Evolutionary conservation across 139 green algal genomes (phyloP).

Genomic region (Picochlorum sp.): DNA sequence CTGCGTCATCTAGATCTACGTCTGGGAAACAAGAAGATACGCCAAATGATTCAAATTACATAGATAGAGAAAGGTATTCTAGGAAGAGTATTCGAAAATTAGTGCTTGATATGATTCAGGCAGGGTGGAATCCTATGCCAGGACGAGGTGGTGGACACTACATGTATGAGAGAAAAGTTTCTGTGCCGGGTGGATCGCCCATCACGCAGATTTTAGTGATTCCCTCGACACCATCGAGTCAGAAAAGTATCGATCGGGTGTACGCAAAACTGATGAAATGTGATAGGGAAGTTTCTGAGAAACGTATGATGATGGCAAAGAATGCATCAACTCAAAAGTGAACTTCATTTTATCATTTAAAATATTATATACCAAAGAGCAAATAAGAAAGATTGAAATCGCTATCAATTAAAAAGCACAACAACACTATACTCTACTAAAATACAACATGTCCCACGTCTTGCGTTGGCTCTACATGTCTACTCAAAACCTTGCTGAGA

Average conservation of each 20-base stretch:
- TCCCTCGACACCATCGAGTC: conserved; percentile 4
- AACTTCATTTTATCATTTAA: too few species aligned
- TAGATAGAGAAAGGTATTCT: conserved; percentile 2
- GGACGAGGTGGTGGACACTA: background rate
- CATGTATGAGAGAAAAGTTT: conserved; percentile 8
- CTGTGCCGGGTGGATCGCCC: background rate
- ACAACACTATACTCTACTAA: too few species aligned
- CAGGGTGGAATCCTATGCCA: background rate
- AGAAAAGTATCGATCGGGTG: conserved; percentile 2
- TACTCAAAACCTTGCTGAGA: too few species aligned
- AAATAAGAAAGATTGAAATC: too few species aligned
- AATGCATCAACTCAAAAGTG: too few species aligned
- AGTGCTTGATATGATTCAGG: conserved; percentile 4
- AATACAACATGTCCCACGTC: too few species aligned
- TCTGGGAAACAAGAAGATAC: too few species aligned
- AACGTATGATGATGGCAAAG: background rate
- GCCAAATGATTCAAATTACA: too few species aligned
- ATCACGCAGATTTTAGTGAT: conserved; percentile 2
- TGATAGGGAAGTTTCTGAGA: conserved; percentile 7
- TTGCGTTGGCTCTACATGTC: too few species aligned
- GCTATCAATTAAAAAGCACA: too few species aligned
- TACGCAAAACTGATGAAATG: conserved; percentile 2
- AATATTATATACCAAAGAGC: too few species aligned
- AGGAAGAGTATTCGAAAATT: conserved; percentile 10
- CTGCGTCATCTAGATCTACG: too few species aligned